Evolutionary conservation across 345 rosid genomes (phyloP).

Genomic region (Crucihimalaya himalaica): DNA sequence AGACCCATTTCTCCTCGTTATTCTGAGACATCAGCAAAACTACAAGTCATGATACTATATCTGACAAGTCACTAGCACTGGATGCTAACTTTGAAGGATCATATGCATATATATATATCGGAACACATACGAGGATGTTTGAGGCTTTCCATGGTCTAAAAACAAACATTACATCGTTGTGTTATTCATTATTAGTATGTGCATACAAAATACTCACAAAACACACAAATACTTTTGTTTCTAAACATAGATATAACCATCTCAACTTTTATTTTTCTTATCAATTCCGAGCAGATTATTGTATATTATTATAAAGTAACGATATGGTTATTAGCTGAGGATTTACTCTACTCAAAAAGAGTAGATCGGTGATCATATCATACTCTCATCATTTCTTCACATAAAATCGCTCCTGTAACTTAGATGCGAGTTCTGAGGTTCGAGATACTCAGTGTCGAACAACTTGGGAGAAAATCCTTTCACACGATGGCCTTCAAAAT

Average conservation of each 20-base stretch:
- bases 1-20: no score
- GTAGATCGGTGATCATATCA: slow-evolving; percentile 27
- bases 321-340: slow-evolving; percentile 23
- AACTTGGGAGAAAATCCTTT: slow-evolving; percentile 36
- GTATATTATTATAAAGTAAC: background rate
- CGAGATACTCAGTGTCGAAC: slow-evolving; percentile 23
- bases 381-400: slow-evolving; percentile 10
- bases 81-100: no score
- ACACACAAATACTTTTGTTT: background rate
- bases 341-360: background rate
- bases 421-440: background rate
- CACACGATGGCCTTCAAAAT: slow-evolving; percentile 33
- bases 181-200: slow-evolving; percentile 21
- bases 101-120: no score
- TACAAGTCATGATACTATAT: no score
- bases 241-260: background rate
- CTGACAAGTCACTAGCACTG: no score
- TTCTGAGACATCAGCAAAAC: no score
- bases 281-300: background rate
- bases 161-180: background rate
- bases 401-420: slow-evolving; percentile 32
- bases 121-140: no score
- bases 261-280: slow-evolving; percentile 15
- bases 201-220: slow-evolving; percentile 8
- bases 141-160: no score